A percentile compares a stretch with the other conserved stretches of the same genome.
These are phyloP conservation scores for Sugiyamaella xylanicola DNA, from an alignment of 1,139 yeast species.

Conservation along the genomic window DNA sequence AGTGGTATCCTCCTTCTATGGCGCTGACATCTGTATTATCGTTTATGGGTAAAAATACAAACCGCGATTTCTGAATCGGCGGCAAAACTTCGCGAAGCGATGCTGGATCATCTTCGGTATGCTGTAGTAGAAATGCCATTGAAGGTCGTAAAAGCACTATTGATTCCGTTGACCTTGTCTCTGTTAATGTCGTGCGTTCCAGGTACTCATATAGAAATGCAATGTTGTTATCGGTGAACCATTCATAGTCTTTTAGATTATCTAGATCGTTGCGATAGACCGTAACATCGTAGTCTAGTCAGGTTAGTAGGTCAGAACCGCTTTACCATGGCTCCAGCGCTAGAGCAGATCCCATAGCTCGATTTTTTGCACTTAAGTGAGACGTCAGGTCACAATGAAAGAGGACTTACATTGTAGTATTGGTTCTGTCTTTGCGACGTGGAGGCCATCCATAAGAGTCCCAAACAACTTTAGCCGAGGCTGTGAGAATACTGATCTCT, in stretches of 20 bases:
- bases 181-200: conserved; percentile 38
- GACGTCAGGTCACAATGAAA: neutral
- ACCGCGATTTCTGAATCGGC: conserved; percentile 45
- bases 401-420: conserved; percentile 26
- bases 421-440: conserved; percentile 21
- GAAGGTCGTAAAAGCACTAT: conserved; percentile 46
- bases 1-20: conserved; percentile 56
- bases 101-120: conserved; percentile 33
- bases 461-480: conserved; percentile 5
- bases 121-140: conserved; percentile 45
- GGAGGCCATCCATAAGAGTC: conserved; percentile 1
- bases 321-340: too few species aligned
- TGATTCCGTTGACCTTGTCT: conserved; percentile 17
- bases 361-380: neutral
- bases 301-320: conserved; percentile 7
- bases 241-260: conserved; percentile 56
- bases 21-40: conserved; percentile 53
- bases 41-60: conserved; percentile 55
- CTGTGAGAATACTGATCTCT: conserved; percentile 3
- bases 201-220: conserved; percentile 64
- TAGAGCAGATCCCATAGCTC: neutral
- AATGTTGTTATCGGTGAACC: conserved; percentile 75
- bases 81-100: conserved; percentile 49
- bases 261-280: conserved; percentile 51
- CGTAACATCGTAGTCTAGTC: conserved; percentile 44